Evolutionary conservation across 352 stramenopile genomes (phyloP), one percentile per base, ranked within the genome.

Genomic region (Phytophthora capsici): DNA sequence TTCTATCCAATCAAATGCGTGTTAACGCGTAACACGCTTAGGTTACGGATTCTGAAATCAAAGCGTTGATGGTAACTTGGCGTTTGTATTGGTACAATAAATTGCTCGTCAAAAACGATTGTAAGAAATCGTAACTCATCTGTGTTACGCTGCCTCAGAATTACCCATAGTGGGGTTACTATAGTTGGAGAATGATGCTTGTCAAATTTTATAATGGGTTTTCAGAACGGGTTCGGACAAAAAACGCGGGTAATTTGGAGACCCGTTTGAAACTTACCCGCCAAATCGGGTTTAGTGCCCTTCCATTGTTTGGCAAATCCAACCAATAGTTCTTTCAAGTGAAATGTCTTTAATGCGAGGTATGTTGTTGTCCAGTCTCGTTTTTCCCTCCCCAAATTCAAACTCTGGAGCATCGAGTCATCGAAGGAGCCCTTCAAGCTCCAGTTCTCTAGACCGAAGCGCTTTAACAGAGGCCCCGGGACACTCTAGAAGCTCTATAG

Each of bases 341-440:
- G 2, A 32, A 66, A 66, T 8, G 16, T 9, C 34, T 20, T 40
- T 69, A 61, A 32, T 10, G 7, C 16, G n/a, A 66, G 47, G 59
- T 14, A 61, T 3, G 36, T 63, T 37, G 26, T 22, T 63, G 23
- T 19, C 41, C 17, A 28, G 13, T 34, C 28, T 20, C 14, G 13
- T 37, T 57, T 70, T 66, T 48, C 63, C 63, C 36, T 53, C 48
- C 47, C 56, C 25, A 60, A 63, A 52, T 79, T 71, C 41, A 89
- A 82, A 64, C 36, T 55, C 37, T 22, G 25, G 36, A 44, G 4
- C 71, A 48, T 20, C 78, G 76, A 28, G 74, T 68, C 49, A 85
- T 25, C 28, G 76, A 89, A 63, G 80, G 78, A 77, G 82, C 19
- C 63, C 69, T 26, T 91, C 52, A 64, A 69, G 44, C 60, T 43